These are phyloP conservation scores for Sindora glabra DNA, from an alignment of 306 rosid genomes.

Conservation along the genomic window DNA sequence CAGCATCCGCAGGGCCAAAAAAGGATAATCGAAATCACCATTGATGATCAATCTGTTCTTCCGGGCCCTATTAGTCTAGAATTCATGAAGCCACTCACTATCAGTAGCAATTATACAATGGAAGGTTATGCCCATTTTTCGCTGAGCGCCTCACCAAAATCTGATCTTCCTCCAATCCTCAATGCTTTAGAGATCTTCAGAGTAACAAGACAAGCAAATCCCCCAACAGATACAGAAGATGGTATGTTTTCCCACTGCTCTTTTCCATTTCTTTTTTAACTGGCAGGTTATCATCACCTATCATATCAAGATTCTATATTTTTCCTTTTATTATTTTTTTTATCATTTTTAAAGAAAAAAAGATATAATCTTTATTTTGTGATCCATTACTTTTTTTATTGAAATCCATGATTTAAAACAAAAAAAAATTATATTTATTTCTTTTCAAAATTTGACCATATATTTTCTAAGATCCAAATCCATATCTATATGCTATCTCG, in stretches of 20 bases:
- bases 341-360: no score
- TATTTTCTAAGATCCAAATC: no score
- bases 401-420: no score
- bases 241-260: background rate
- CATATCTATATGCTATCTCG: no score
- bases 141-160: background rate
- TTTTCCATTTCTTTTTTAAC: background rate
- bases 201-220: background rate
- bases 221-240: background rate
- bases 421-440: no score
- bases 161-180: background rate
- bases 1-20: background rate
- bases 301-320: no score
- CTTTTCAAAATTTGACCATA: no score
- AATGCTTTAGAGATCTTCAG: background rate
- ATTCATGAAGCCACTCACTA: conserved; percentile 9
- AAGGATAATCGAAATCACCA: background rate
- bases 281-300: no score
- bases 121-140: background rate
- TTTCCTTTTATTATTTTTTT: no score
- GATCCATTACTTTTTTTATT: no score
- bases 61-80: conserved; percentile 3
- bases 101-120: background rate
- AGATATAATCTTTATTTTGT: no score
- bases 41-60: background rate